A percentile compares a stretch with the other conserved stretches of the same genome.
phyloP scores from a whole-genome alignment of 768 basidiomycete species.

The Neoboletus brunneissimus region DNA sequence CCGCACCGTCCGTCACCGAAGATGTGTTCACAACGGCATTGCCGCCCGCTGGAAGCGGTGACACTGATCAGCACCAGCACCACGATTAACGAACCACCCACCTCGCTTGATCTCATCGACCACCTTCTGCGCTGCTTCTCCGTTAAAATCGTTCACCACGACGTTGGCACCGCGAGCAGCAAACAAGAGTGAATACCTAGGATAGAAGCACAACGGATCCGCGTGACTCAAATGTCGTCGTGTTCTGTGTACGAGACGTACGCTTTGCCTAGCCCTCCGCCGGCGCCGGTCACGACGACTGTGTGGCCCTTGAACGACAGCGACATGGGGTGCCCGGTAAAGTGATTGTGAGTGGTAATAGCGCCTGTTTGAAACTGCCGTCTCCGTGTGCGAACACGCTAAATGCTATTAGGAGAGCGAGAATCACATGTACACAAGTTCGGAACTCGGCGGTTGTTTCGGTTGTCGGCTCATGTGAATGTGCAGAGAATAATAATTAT shows the following conservation, averaged over 20 bases:
- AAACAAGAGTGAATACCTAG: constrained; percentile 85
- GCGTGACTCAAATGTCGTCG: not conserved
- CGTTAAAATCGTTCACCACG: constrained; percentile 93
- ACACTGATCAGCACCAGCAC: not conserved
- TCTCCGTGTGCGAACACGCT: too few species aligned
- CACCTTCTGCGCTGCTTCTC: constrained; percentile 84
- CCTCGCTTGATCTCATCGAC: constrained; percentile 85
- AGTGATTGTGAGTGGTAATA: not conserved
- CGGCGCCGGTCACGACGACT: constrained; percentile 94
- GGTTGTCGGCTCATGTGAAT: too few species aligned
- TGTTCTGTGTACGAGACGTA: constrained; percentile 39
- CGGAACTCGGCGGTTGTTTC: not conserved
- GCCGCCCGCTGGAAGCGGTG: constrained; percentile 63
- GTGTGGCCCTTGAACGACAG: constrained; percentile 84
- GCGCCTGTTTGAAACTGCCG: not conserved
- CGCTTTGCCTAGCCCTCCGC: constrained; percentile 91
- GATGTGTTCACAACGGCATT: constrained; percentile 86
- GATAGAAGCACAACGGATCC: not conserved
- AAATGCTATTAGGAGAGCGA: not conserved
- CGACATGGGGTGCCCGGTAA: constrained; percentile 28
- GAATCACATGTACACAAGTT: constrained; percentile 12
- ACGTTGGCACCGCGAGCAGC: constrained; percentile 92
- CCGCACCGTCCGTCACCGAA: constrained; percentile 80
- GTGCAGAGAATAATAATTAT: constrained; percentile 21
- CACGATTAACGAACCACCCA: constrained; percentile 31